Evolutionary conservation across 805 yeast species (phyloP), one percentile per base, ranked within the genome.

Genomic region (Teunomyces tritomae): DNA sequence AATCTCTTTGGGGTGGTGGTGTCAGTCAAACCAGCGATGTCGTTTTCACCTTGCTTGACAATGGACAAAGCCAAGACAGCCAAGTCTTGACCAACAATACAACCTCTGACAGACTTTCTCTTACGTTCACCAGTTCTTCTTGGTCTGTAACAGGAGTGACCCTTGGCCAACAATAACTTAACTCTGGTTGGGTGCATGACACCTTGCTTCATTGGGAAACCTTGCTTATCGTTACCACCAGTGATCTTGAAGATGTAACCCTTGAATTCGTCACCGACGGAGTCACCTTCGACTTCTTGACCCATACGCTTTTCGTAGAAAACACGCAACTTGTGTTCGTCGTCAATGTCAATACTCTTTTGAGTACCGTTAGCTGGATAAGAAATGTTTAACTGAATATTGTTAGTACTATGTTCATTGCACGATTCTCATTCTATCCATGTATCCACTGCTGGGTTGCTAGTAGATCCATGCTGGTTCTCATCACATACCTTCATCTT

Each of bases 131-230:
- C 99, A 62, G 77, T 72, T 82, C 98, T 89, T 85, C 99, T 94
- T 78, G 96, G 95, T 85, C 99, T 92, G 96, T 94, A 94, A 84
- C 98, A 92, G 67, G 97, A 89, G 82, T 81, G 86, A 71, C 92
- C 96, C 80, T 89, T 85, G 65, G 96, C 77, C 73, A 94, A 83
- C 74, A 94, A 84, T 69, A 94, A 85, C 77, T 88, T 90, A 68
- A 94, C 98, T 86, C 99, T 95, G 85, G 95, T 90, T 80, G 99
- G 98, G 83, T 89, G 94, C 85, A 94, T 82, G 62, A 94, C 99
- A 87, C 99, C 99, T 82, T 95, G 99, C 81, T 91, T 94, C 99
- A 95, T 94, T 81, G 99, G 98, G 97, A 94, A 94, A 83, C 99
- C 99, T 84, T 94, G 99, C 83, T 94, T 94, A 83, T 94, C 99